phyloP scores from a whole-genome alignment of 495 filamentous ascomycete species.

The Penicillium cosmopolitanum region DNA sequence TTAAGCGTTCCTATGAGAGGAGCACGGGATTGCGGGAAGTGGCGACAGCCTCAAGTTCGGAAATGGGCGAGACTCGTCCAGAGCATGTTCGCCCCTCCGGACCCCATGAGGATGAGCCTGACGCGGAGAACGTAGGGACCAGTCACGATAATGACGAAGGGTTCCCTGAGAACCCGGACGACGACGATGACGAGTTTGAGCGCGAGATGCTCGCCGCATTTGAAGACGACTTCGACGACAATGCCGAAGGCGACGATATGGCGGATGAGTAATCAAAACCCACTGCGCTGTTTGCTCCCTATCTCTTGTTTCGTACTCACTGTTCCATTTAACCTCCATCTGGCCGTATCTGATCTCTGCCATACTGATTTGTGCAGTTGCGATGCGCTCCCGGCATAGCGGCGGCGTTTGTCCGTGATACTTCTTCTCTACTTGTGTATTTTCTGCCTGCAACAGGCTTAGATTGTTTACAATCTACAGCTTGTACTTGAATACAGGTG shows the following conservation, averaged over 20 bases:
- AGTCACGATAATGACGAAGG: conserved; percentile 18
- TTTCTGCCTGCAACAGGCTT: conserved; percentile 6
- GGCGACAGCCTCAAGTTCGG: conserved; percentile 42
- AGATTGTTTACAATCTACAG: not conserved
- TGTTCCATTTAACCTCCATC: conserved; percentile 9
- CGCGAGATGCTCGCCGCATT: conserved; percentile 70
- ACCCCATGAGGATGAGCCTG: conserved; percentile 49
- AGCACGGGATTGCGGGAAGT: conserved; percentile 51
- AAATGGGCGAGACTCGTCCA: conserved; percentile 29
- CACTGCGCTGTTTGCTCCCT: not conserved
- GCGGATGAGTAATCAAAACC: conserved; percentile 30
- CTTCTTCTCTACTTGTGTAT: conserved; percentile 15
- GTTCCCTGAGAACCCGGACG: conserved; percentile 38
- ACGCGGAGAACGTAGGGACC: conserved; percentile 27
- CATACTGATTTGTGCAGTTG: conserved; percentile 25
- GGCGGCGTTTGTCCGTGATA: conserved; percentile 40
- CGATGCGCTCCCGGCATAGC: conserved; percentile 44
- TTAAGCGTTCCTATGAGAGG: conserved; percentile 54
- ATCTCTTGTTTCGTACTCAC: conserved; percentile 7
- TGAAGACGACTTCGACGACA: conserved; percentile 50
- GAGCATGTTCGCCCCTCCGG: conserved; percentile 57
- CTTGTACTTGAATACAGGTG: not conserved
- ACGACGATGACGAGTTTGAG: conserved; percentile 66
- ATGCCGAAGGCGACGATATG: conserved; percentile 30
- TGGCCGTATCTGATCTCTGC: conserved; percentile 15